These are phyloP conservation scores for Kwoniella shivajii DNA, from an alignment of 1,284 basidiomycete species.

Conservation along the genomic window DNA sequence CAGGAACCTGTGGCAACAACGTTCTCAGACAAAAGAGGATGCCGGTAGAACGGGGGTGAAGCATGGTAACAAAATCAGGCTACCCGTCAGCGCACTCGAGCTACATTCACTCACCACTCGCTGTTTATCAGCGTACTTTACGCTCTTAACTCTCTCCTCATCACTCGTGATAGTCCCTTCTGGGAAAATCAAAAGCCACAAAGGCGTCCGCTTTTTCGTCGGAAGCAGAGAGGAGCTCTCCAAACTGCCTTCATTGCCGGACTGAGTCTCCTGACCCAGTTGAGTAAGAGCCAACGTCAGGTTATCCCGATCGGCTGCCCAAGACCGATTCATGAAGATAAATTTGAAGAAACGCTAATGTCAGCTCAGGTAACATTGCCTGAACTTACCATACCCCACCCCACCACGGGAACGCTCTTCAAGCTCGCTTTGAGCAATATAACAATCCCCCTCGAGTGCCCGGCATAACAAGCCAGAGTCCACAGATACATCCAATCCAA, in stretches of 20 bases:
- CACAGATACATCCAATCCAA: constrained; percentile 86
- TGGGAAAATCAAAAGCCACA: constrained; percentile 85
- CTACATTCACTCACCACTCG: constrained; percentile 52
- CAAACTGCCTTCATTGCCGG: constrained; percentile 56
- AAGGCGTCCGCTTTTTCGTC: constrained; percentile 64
- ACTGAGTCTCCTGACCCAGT: constrained; percentile 60
- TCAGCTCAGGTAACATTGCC: background rate
- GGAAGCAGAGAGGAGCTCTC: constrained; percentile 8
- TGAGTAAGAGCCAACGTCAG: constrained; percentile 54
- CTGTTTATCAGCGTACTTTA: constrained; percentile 62
- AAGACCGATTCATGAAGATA: constrained; percentile 82
- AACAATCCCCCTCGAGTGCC: constrained; percentile 66
- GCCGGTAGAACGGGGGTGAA: constrained; percentile 89
- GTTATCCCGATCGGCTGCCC: constrained; percentile 74
- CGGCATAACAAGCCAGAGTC: constrained; percentile 77
- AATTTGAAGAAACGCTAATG: constrained; percentile 80
- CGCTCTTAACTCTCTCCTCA: constrained; percentile 77
- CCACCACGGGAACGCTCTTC: constrained; percentile 82
- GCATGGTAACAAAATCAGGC: constrained; percentile 74
- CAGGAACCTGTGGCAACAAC: constrained; percentile 72
- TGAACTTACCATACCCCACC: constrained; percentile 67
- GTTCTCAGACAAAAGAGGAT: constrained; percentile 81
- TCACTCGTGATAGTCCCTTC: constrained; percentile 88
- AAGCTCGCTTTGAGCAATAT: constrained; percentile 89
- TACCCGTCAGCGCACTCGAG: constrained; percentile 44